Evolutionary conservation across 139 green algal genomes (phyloP).

Genomic region (Coelastrella sp.): DNA sequence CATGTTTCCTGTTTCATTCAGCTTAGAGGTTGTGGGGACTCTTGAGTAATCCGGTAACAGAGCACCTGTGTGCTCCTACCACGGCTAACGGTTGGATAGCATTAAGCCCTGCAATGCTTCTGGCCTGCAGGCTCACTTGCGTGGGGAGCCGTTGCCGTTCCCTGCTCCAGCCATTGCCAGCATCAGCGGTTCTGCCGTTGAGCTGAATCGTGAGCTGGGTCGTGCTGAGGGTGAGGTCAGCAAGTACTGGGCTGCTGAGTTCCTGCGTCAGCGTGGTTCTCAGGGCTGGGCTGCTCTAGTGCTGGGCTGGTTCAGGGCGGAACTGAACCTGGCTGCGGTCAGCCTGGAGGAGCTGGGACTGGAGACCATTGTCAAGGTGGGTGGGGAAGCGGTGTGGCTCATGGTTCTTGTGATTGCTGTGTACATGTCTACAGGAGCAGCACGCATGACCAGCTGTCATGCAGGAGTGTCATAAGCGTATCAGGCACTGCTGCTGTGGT

Average conservation of each 20-base stretch:
- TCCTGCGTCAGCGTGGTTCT: conserved; percentile 64
- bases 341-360: conserved; percentile 77
- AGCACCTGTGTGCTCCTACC: too few species aligned
- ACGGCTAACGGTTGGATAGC: too few species aligned
- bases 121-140: conserved; percentile 56
- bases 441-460: background rate
- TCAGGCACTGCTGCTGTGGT: too few species aligned
- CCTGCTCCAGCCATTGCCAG: conserved; percentile 50
- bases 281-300: conserved; percentile 60
- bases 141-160: conserved; percentile 59
- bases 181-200: conserved; percentile 21
- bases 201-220: conserved; percentile 48
- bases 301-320: conserved; percentile 78
- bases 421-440: background rate
- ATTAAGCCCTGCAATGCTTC: background rate
- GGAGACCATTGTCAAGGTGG: conserved; percentile 68
- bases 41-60: too few species aligned
- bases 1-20: too few species aligned
- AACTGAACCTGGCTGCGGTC: conserved; percentile 73
- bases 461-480: too few species aligned
- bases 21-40: too few species aligned
- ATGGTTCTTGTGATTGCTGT: background rate
- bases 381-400: background rate
- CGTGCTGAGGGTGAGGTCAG: conserved; percentile 66
- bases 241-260: conserved; percentile 74